Percentiles rank a stretch among this genome's conserved stretches.
Conservation (phyloP, 768 basidiomycete genomes). For the Leucocoprinus birnbaumii region DNA sequence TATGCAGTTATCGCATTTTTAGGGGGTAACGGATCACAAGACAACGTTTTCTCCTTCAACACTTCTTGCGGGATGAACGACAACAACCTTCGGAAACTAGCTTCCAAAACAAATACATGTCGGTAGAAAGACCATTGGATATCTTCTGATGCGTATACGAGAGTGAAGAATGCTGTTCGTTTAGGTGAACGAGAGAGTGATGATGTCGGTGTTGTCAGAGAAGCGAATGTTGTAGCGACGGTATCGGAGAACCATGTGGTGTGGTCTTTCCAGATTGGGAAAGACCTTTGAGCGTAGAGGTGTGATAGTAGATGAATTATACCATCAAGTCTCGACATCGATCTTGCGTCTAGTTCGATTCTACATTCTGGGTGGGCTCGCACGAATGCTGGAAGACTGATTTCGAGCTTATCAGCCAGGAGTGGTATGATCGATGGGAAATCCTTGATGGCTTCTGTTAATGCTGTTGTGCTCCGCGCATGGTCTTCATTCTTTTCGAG, state of each 20-base stretch:
- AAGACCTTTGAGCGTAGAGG: slow-evolving; percentile 81
- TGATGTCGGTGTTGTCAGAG: slow-evolving; percentile 24
- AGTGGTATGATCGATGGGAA: slow-evolving; percentile 84
- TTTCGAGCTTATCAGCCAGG: slow-evolving; percentile 83
- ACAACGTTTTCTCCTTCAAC: slow-evolving; percentile 50
- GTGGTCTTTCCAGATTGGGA: slow-evolving; percentile 78
- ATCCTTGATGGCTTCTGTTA: slow-evolving; percentile 68
- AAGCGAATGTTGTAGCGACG: slow-evolving; percentile 39
- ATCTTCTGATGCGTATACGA: slow-evolving; percentile 33
- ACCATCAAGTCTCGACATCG: slow-evolving; percentile 37
- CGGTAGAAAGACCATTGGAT: slow-evolving; percentile 61
- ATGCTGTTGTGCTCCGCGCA: slow-evolving; percentile 58
- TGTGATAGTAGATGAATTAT: slow-evolving; percentile 80
- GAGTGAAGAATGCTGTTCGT: slow-evolving; percentile 28
- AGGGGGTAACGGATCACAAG: slow-evolving; percentile 89
- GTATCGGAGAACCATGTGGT: slow-evolving; percentile 70
- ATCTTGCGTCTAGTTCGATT: slow-evolving; percentile 69
- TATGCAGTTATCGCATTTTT: slow-evolving; percentile 56
- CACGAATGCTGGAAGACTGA: slow-evolving; percentile 54
- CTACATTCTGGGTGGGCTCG: slow-evolving; percentile 62
- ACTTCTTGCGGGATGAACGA: slow-evolving; percentile 69
- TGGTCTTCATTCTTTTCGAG: slow-evolving; percentile 47
- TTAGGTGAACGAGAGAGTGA: slow-evolving; percentile 29
- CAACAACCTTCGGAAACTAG: slow-evolving; percentile 54
- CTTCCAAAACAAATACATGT: slow-evolving; percentile 75